Evolutionary conservation across 371 early-diverging fungal species (phyloP).

Genomic region (Circinella umbellata): DNA sequence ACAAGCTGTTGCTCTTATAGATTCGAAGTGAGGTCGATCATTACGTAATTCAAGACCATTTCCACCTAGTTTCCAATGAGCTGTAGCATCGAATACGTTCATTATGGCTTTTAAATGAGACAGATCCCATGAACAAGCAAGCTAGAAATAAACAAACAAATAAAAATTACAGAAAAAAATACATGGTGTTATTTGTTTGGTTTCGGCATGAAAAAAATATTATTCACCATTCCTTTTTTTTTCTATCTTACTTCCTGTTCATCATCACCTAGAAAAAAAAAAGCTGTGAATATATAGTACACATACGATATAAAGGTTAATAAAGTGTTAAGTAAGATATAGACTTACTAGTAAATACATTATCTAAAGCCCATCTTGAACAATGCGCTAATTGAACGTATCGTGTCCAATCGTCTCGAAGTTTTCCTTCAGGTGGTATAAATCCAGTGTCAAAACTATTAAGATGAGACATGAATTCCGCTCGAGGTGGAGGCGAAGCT

Average conservation of each 20-base stretch:
- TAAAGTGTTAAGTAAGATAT: background rate
- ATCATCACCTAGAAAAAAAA: slow-evolving; percentile 10
- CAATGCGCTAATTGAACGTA: slow-evolving; percentile 46
- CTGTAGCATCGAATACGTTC: slow-evolving; percentile 54
- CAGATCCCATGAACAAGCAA: slow-evolving; percentile 41
- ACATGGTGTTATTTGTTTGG: slow-evolving; percentile 1
- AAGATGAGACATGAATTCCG: slow-evolving; percentile 6
- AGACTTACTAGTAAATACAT: slow-evolving; percentile 33
- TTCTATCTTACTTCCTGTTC: slow-evolving; percentile 10
- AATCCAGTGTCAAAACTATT: slow-evolving; percentile 31
- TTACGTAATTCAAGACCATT: slow-evolving; percentile 53
- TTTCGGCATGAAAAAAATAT: background rate
- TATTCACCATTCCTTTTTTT: background rate
- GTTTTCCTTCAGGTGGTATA: slow-evolving; percentile 41
- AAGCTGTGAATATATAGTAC: background rate
- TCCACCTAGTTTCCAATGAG: slow-evolving; percentile 46
- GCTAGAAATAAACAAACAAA: slow-evolving; percentile 12
- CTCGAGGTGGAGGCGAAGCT: background rate
- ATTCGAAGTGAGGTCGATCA: slow-evolving; percentile 53
- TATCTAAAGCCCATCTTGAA: slow-evolving; percentile 48
- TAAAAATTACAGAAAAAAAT: background rate
- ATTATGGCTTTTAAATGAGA: slow-evolving; percentile 34
- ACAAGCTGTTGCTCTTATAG: slow-evolving; percentile 47
- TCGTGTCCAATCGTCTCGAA: slow-evolving; percentile 43
- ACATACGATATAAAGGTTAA: background rate